phyloP scores from a whole-genome alignment of 805 yeast species.

The Ogataea salicorniae region DNA sequence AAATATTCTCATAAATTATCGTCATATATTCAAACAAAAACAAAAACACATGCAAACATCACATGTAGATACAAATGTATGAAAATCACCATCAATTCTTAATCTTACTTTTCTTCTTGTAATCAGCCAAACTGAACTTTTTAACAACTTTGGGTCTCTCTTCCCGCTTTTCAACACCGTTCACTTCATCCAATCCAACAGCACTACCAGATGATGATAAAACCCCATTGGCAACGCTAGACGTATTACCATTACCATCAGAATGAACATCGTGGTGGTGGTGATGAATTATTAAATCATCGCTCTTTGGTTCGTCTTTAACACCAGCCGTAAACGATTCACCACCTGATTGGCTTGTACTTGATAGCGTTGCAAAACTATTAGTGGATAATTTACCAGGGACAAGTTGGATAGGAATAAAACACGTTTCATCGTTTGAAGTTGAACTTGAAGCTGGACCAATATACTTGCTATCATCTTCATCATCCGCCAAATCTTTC shows the following conservation, averaged over 20 bases:
- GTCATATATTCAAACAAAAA: too few species aligned
- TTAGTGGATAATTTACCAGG: neutral
- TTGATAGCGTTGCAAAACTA: neutral
- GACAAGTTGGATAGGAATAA: conserved; percentile 13
- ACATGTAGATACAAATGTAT: too few species aligned
- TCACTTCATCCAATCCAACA: conserved; percentile 4
- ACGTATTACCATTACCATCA: neutral
- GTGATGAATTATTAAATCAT: too few species aligned
- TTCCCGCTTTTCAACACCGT: conserved; percentile 4
- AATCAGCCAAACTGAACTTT: conserved; percentile 72
- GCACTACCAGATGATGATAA: neutral
- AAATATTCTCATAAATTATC: too few species aligned
- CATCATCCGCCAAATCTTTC: neutral
- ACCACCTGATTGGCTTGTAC: neutral
- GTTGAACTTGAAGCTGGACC: neutral
- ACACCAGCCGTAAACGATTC: too few species aligned
- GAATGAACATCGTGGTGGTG: too few species aligned
- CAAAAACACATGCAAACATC: too few species aligned
- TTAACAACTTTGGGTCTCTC: conserved; percentile 38
- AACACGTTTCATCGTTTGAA: conserved; percentile 2
- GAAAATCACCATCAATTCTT: neutral
- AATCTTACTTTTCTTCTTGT: conserved; percentile 43
- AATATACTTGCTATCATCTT: neutral
- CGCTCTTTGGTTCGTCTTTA: too few species aligned
- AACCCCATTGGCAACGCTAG: neutral